These are phyloP conservation scores for Talaromyces sp. DNA, from an alignment of 2,329 filamentous ascomycete genomes.

Conservation along the genomic window DNA sequence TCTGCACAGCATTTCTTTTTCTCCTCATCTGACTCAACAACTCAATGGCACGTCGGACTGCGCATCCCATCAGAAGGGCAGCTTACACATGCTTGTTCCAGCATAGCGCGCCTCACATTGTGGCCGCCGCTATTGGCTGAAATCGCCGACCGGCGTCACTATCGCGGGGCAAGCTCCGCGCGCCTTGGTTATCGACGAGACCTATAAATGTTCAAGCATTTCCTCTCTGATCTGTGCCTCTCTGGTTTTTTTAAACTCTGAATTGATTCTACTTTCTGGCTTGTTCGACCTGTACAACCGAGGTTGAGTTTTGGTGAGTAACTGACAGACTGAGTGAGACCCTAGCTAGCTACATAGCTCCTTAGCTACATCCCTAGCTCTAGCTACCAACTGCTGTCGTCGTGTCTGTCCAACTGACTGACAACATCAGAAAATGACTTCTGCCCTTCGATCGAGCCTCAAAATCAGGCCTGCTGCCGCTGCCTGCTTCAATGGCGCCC, in stretches of 20 bases:
- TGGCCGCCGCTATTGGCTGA: conserved; percentile 6
- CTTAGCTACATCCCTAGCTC: no score
- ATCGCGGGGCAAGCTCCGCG: conserved; percentile 1
- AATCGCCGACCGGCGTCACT: conserved; percentile 6
- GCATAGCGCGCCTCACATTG: background rate
- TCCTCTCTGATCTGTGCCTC: background rate
- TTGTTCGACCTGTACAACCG: background rate
- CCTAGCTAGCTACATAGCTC: background rate
- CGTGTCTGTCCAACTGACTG: background rate
- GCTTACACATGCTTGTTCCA: conserved; percentile 2
- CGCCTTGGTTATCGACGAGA: background rate
- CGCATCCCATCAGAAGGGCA: background rate
- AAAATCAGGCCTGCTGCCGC: conserved; percentile 27
- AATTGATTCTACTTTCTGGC: background rate
- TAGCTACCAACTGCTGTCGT: background rate
- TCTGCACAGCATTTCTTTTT: background rate
- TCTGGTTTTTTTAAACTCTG: background rate
- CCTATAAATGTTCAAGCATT: background rate
- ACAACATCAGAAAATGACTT: conserved; percentile 25
- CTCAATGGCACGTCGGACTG: background rate
- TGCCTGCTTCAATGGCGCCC: conserved; percentile 29
- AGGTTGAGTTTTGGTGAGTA: background rate
- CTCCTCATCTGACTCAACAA: background rate
- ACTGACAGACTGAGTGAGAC: background rate
- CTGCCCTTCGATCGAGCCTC: conserved; percentile 31